phyloP scores from a whole-genome alignment of 768 basidiomycete genomes.

The Xanthoconium purpureum region DNA sequence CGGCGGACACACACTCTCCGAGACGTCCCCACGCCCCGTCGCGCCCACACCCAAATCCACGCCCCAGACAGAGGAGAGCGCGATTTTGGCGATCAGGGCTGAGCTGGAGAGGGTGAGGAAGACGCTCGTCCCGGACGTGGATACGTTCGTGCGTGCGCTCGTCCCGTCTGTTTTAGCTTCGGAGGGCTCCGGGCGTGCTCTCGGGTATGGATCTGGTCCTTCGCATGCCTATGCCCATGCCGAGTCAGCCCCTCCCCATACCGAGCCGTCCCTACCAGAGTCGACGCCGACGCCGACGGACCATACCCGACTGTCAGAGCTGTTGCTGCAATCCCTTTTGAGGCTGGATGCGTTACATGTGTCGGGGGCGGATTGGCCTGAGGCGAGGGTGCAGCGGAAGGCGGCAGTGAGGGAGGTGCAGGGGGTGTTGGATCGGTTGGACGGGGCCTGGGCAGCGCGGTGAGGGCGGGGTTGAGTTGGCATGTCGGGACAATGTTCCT shows the following conservation, averaged over 20 bases:
- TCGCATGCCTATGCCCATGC: too few species aligned
- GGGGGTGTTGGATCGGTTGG: constrained; percentile 73
- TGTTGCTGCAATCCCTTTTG: constrained; percentile 83
- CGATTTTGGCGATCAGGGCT: constrained; percentile 33
- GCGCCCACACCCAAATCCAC: neutral
- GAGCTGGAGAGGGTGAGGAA: constrained; percentile 50
- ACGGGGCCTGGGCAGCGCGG: constrained; percentile 57
- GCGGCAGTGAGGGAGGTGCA: constrained; percentile 86
- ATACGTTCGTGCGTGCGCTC: constrained; percentile 47
- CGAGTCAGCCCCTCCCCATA: neutral
- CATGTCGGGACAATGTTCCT: too few species aligned
- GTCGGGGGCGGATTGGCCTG: constrained; percentile 71
- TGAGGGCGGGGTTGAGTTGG: neutral
- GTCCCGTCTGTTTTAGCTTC: neutral
- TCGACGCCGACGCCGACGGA: constrained; percentile 28
- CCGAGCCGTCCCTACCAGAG: too few species aligned
- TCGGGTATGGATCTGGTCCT: too few species aligned
- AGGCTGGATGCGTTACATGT: constrained; percentile 74
- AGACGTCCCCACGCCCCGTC: neutral
- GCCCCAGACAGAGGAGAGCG: constrained; percentile 38
- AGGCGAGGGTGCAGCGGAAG: constrained; percentile 79
- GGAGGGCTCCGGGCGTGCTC: too few species aligned
- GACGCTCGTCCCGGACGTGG: constrained; percentile 55
- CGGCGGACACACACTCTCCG: constrained; percentile 37
- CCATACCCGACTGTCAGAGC: constrained; percentile 67